Evolutionary conservation across 2,329 filamentous ascomycete species (phyloP).

Genomic region (Trichophyton rubrum): DNA sequence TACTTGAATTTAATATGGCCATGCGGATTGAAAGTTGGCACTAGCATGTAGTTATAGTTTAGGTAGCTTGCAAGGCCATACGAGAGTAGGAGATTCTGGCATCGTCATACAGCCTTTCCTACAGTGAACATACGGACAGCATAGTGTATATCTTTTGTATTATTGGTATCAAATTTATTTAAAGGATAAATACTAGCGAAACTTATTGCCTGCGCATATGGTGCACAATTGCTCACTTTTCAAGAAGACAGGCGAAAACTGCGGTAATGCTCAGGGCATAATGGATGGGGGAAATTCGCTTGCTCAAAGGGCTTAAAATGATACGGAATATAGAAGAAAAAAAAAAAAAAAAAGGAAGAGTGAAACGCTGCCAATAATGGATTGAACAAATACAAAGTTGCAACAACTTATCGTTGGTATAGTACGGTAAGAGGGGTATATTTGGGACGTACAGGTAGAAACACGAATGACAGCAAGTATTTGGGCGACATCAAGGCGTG

Average conservation of each 20-base stretch:
- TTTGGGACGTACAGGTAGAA: background rate
- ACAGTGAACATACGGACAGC: no score
- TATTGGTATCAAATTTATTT: background rate
- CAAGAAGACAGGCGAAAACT: background rate
- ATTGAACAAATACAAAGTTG: background rate
- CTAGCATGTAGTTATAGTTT: no score
- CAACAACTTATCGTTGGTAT: background rate
- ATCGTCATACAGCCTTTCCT: no score
- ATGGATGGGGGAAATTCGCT: background rate
- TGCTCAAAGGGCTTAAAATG: background rate
- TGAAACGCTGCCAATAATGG: background rate
- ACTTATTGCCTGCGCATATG: background rate
- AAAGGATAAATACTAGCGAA: background rate
- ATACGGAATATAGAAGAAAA: background rate
- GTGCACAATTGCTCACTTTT: background rate
- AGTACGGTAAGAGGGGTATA: background rate
- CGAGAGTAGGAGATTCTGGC: no score
- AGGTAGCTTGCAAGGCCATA: no score
- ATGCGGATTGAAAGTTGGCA: no score
- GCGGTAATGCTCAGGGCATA: background rate
- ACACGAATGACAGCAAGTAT: background rate
- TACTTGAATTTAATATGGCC: no score
- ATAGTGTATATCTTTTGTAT: background rate
- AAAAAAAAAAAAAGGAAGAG: background rate
- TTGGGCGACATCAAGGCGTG: background rate